Percentiles rank a stretch among this genome's conserved stretches.
These are phyloP conservation scores for Phyllosticta citrichinensis DNA, from an alignment of 2,329 filamentous ascomycete species.

Conservation along the genomic window DNA sequence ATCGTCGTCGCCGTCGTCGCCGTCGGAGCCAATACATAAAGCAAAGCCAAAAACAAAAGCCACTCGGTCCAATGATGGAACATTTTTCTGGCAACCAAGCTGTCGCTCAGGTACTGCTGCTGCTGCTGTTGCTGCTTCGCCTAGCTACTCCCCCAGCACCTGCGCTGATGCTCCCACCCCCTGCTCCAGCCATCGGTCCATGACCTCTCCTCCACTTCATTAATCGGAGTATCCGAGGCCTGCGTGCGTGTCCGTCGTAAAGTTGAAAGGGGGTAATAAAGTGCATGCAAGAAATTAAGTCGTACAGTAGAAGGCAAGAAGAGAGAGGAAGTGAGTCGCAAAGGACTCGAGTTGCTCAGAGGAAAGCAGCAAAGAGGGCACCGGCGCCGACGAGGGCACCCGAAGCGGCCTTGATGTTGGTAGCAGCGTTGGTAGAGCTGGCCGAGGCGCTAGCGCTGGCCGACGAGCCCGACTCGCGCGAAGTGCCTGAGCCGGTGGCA, in stretches of 20 bases:
- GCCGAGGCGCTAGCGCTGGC: slow-evolving; percentile 11
- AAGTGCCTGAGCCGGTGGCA: slow-evolving; percentile 4
- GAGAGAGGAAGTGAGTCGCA: neutral
- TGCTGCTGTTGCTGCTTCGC: neutral
- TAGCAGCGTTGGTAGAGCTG: slow-evolving; percentile 10
- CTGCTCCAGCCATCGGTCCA: neutral
- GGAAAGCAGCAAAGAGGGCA: slow-evolving; percentile 10
- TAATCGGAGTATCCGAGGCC: neutral
- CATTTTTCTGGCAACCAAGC: neutral
- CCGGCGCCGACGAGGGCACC: slow-evolving; percentile 11
- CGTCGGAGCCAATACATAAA: neutral
- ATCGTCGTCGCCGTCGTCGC: too few species aligned
- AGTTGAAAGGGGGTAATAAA: neutral
- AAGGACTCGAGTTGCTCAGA: neutral
- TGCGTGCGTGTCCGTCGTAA: neutral
- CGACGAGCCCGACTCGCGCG: slow-evolving; percentile 11
- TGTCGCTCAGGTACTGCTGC: too few species aligned
- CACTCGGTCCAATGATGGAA: neutral
- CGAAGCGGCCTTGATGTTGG: slow-evolving; percentile 9
- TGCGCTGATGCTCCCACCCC: neutral
- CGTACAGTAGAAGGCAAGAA: neutral
- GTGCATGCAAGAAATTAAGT: neutral
- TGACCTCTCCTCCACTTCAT: neutral
- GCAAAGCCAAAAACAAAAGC: neutral
- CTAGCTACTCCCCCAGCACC: neutral